Conservation (phyloP, 2,329 filamentous ascomycete species). For the Fusarium sp. region DNA sequence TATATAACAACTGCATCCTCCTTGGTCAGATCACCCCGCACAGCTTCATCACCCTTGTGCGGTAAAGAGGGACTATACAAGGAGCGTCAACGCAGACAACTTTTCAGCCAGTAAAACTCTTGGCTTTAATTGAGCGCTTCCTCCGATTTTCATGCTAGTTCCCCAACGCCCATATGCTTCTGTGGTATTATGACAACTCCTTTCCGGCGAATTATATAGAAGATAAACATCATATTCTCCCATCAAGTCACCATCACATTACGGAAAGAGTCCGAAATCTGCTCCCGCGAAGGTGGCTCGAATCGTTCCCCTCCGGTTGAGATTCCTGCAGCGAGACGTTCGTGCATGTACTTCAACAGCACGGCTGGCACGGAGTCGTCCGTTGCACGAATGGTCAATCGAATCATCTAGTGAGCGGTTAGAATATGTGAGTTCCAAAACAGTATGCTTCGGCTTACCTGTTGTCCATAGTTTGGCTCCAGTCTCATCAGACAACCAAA, state of each 20-base stretch:
- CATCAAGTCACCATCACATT: conserved; percentile 64
- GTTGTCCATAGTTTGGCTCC: conserved; percentile 92
- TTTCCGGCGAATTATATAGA: conserved; percentile 41
- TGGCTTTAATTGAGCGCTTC: conserved; percentile 38
- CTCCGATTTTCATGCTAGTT: conserved; percentile 41
- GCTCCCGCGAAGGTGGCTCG: conserved; percentile 56
- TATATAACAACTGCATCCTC: conserved; percentile 43
- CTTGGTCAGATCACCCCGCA: conserved; percentile 31
- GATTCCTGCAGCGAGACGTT: conserved; percentile 72
- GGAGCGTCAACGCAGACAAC: conserved; percentile 24
- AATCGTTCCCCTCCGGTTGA: conserved; percentile 55
- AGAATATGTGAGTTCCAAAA: conserved; percentile 7
- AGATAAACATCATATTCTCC: conserved; percentile 22
- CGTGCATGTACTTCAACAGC: conserved; percentile 87
- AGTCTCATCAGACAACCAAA: conserved; percentile 92
- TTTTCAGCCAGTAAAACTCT: conserved; percentile 34
- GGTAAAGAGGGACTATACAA: conserved; percentile 18
- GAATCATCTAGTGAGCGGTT: conserved; percentile 79
- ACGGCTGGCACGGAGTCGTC: conserved; percentile 87
- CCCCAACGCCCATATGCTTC: conserved; percentile 50
- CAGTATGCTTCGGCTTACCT: conserved; percentile 70
- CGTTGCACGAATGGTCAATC: conserved; percentile 91
- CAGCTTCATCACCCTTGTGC: conserved; percentile 14
- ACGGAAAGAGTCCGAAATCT: conserved; percentile 67
- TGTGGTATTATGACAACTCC: conserved; percentile 44